Conservation (phyloP, 257 asterid genomes). For the Nicotiana noctiflora region DNA sequence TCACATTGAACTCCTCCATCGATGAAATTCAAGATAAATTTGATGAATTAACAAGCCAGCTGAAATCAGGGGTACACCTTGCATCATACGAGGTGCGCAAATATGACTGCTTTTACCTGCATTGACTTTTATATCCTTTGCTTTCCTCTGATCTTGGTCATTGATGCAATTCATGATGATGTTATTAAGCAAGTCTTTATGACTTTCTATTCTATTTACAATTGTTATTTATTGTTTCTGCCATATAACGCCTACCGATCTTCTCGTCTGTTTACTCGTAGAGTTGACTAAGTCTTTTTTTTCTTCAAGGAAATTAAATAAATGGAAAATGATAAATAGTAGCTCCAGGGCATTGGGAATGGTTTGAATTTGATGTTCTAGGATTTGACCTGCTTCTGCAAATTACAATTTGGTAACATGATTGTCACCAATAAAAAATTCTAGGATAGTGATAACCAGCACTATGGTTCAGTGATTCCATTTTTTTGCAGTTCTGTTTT, state of each 20-base stretch:
- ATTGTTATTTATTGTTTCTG: background rate
- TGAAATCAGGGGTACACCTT: conserved; percentile 64
- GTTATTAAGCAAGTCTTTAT: background rate
- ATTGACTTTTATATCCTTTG: background rate
- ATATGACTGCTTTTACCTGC: background rate
- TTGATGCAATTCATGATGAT: background rate
- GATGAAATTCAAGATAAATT: conserved; percentile 60
- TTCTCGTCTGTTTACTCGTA: background rate
- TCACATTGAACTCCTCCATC: conserved; percentile 84
- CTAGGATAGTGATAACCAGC: background rate
- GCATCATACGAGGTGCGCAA: conserved; percentile 67
- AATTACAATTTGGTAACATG: background rate
- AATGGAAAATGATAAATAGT: background rate
- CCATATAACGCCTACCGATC: background rate
- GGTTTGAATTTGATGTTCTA: background rate
- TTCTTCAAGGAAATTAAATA: background rate
- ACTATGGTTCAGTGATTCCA: background rate
- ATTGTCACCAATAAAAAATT: background rate
- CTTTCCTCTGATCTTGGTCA: background rate
- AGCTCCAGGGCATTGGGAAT: background rate
- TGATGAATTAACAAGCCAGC: conserved; percentile 60
- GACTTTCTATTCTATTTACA: background rate
- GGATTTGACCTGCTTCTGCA: background rate
- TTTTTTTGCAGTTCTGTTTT: background rate
- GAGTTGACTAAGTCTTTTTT: background rate